Evolutionary conservation across 179 eudicot species (phyloP).

Genomic region (Dionaea muscipula): DNA sequence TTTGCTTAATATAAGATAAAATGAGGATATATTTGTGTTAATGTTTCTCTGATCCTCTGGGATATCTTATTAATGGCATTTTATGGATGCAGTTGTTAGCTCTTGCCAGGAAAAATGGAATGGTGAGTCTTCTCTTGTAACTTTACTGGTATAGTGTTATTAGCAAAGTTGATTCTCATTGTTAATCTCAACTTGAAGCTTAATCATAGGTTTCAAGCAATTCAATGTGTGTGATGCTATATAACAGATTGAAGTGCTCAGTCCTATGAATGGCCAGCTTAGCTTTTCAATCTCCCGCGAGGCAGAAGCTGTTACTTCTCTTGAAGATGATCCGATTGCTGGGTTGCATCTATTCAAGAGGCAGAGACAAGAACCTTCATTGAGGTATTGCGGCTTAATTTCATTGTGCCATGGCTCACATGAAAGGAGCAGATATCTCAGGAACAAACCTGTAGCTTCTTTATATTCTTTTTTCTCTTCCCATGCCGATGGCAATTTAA

Average conservation of each 20-base stretch:
- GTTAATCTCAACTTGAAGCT: neutral
- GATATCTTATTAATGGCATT: slow-evolving; percentile 4
- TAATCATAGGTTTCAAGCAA: neutral
- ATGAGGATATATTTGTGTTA: no score
- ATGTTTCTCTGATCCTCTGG: neutral
- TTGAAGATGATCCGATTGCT: slow-evolving; percentile 43
- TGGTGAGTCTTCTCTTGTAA: slow-evolving; percentile 38
- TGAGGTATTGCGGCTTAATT: slow-evolving; percentile 31
- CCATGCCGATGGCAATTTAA: no score
- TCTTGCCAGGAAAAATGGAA: slow-evolving; percentile 75
- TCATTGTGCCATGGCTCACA: neutral
- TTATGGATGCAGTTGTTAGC: slow-evolving; percentile 53
- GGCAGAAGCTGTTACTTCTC: slow-evolving; percentile 17
- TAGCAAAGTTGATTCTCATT: neutral
- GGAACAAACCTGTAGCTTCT: no score
- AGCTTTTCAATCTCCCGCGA: slow-evolving; percentile 28
- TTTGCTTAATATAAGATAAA: no score
- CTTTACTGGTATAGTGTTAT: neutral
- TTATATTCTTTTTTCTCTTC: no score
- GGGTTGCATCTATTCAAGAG: slow-evolving; percentile 76
- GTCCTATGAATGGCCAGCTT: slow-evolving; percentile 56
- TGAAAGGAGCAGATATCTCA: no score
- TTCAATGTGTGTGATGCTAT: neutral
- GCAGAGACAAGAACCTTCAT: slow-evolving; percentile 26
- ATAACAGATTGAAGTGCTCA: slow-evolving; percentile 57